Conservation (phyloP, 495 filamentous ascomycete genomes). For the Xylaria intraflava region DNA sequence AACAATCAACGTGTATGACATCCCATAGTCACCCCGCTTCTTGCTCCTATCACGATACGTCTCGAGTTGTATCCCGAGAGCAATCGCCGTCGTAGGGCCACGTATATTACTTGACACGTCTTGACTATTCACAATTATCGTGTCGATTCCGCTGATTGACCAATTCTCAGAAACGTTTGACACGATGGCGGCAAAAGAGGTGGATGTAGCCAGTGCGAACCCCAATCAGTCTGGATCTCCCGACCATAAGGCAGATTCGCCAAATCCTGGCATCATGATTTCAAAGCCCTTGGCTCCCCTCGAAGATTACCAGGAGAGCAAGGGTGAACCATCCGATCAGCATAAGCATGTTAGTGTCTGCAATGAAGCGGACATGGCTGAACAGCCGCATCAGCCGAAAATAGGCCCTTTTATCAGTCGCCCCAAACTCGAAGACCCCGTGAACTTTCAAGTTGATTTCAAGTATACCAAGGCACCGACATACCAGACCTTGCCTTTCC, state of each 20-base stretch:
- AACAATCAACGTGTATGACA: too few relatives aligned
- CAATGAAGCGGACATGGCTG: neutral
- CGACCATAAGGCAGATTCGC: neutral
- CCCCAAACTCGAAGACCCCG: neutral
- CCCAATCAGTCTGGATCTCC: neutral
- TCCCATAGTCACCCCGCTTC: too few relatives aligned
- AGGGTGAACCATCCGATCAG: neutral
- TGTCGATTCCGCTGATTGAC: neutral
- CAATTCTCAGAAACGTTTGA: too few relatives aligned
- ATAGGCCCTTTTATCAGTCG: conserved; percentile 1
- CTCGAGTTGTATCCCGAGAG: too few relatives aligned
- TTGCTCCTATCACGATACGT: too few relatives aligned
- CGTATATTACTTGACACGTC: neutral
- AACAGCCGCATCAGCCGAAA: neutral
- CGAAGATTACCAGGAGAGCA: neutral
- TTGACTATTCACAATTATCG: neutral
- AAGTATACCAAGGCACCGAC: conserved; percentile 7
- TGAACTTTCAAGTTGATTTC: conserved; percentile 3
- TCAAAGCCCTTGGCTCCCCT: neutral
- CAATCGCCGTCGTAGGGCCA: too few relatives aligned
- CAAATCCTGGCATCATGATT: neutral
- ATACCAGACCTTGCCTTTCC: neutral
- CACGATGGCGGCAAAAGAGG: neutral
- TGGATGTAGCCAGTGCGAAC: neutral
- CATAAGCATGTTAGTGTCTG: neutral